These are phyloP conservation scores for Datisca glomerata DNA, from an alignment of 306 rosid genomes.

Conservation along the genomic window DNA sequence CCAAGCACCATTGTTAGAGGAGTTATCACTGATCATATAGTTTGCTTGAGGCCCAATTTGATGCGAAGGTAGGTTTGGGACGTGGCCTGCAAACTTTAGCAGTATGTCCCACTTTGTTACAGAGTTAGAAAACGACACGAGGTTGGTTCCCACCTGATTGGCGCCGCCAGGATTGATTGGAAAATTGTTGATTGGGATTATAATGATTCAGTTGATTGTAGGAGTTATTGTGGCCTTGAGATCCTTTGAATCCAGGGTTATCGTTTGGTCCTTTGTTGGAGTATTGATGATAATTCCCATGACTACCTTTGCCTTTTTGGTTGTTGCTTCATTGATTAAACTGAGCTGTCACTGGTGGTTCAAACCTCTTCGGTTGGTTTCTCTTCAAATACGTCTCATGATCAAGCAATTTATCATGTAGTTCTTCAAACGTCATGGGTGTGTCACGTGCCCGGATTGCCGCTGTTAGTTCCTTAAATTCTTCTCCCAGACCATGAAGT, in stretches of 20 bases:
- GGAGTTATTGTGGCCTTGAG: no score
- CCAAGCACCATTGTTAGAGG: no score
- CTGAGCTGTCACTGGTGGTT: neutral
- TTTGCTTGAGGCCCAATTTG: no score
- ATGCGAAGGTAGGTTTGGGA: no score
- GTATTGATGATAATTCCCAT: no score
- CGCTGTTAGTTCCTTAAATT: neutral
- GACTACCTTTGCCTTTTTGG: no score
- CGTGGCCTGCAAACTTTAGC: neutral
- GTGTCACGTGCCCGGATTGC: neutral
- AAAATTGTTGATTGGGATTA: neutral
- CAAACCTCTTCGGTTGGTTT: neutral
- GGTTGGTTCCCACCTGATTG: neutral
- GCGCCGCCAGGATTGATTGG: neutral
- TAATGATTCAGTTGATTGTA: neutral
- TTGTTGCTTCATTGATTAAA: no score
- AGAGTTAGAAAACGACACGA: neutral
- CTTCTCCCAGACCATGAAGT: neutral
- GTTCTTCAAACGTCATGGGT: neutral
- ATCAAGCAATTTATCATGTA: neutral
- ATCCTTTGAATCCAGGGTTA: no score
- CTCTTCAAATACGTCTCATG: no score
- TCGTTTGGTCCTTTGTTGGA: no score
- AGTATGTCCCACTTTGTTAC: neutral
- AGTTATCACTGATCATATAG: no score